A percentile compares a stretch with the other conserved stretches of the same genome.
These are phyloP conservation scores for Arctium lappa DNA, from an alignment of 129 eudicot species.

Conservation along the genomic window DNA sequence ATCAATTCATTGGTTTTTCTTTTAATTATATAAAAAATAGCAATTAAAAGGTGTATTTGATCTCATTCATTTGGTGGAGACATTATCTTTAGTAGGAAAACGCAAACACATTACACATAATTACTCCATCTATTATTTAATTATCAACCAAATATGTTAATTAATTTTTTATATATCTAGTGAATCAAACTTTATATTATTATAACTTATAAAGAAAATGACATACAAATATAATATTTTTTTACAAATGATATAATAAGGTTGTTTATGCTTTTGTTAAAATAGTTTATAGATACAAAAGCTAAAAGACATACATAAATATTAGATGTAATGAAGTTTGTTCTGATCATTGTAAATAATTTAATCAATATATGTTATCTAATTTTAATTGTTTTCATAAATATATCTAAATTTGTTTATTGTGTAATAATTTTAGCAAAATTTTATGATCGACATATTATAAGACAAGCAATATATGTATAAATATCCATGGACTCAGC, in stretches of 20 bases:
- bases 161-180: conserved; percentile 7
- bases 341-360: neutral
- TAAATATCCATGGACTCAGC: no score
- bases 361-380: no score
- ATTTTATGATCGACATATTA: neutral
- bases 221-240: neutral
- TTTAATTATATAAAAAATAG: neutral
- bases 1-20: neutral
- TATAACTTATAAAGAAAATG: neutral
- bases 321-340: neutral
- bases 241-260: neutral
- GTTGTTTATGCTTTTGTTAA: neutral
- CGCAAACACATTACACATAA: conserved; percentile 26
- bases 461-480: no score
- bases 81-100: conserved; percentile 21
- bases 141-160: neutral
- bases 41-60: conserved; percentile 8
- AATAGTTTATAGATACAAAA: neutral
- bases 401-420: neutral
- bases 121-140: conserved; percentile 24
- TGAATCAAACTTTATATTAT: conserved; percentile 7
- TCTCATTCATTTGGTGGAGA: conserved; percentile 14
- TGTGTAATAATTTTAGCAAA: neutral
- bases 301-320: neutral
- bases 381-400: neutral